Evolutionary conservation across 2,329 filamentous ascomycete species (phyloP).

Genomic region (Cordyceps militaris): DNA sequence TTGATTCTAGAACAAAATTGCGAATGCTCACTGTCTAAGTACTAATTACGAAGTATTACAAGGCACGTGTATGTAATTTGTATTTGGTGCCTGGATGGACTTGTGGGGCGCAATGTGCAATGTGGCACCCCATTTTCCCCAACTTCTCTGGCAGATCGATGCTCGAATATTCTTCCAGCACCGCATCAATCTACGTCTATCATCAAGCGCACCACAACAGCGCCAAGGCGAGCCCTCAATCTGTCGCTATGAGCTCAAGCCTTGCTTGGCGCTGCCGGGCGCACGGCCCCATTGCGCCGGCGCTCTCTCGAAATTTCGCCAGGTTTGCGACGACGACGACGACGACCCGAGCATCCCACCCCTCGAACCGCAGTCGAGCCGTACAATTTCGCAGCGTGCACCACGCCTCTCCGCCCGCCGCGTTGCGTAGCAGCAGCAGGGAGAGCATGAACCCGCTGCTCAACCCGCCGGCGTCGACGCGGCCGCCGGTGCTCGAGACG

Average conservation of each 20-base stretch:
- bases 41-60: background rate
- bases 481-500: constrained; percentile 60
- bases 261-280: constrained; percentile 26
- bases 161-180: background rate
- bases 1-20: background rate
- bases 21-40: background rate
- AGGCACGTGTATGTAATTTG: background rate
- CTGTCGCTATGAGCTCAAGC: constrained; percentile 25
- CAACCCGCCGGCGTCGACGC: constrained; percentile 68
- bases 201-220: background rate
- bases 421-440: constrained; percentile 18
- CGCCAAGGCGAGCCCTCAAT: background rate
- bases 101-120: background rate
- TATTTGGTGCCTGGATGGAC: background rate
- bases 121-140: background rate
- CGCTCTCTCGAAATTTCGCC: constrained; percentile 9
- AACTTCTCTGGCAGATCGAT: background rate
- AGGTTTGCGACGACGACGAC: background rate
- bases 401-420: constrained; percentile 15
- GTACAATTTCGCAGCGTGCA: background rate
- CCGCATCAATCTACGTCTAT: background rate
- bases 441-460: constrained; percentile 35
- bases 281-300: constrained; percentile 16
- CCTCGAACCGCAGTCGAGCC: background rate
- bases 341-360: constrained; percentile 11